Evolutionary conservation across 495 filamentous ascomycete genomes (phyloP).

Genomic region (Daldinia vernicosa): DNA sequence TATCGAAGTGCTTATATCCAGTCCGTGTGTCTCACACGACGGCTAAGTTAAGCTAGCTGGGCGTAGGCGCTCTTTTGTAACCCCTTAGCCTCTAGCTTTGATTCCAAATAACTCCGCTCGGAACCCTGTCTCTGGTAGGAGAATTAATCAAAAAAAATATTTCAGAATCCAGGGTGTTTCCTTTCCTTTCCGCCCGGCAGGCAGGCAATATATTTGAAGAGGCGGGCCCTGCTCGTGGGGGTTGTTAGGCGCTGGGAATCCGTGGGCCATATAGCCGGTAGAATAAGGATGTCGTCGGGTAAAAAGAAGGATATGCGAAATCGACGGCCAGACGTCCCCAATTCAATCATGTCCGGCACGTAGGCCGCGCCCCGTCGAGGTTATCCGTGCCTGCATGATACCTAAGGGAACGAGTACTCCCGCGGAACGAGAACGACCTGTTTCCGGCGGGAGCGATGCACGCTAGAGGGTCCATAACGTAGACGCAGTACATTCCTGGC

Average conservation of each 20-base stretch:
- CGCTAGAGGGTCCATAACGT: slow-evolving; percentile 26
- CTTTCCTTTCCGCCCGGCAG: slow-evolving; percentile 19
- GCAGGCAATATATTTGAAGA: slow-evolving; percentile 35
- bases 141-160: slow-evolving; percentile 32
- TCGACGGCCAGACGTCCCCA: slow-evolving; percentile 18
- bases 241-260: background rate
- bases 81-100: slow-evolving; percentile 2
- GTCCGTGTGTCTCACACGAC: slow-evolving; percentile 19
- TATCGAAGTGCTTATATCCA: background rate
- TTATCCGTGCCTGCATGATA: slow-evolving; percentile 25
- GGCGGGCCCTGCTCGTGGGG: slow-evolving; percentile 28
- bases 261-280: slow-evolving; percentile 34
- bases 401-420: slow-evolving; percentile 13
- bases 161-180: slow-evolving; percentile 8
- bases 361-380: slow-evolving; percentile 6
- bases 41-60: slow-evolving; percentile 24
- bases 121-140: slow-evolving; percentile 21
- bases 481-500: slow-evolving; percentile 29
- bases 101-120: slow-evolving; percentile 36
- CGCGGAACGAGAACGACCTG: slow-evolving; percentile 35
- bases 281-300: slow-evolving; percentile 27
- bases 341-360: slow-evolving; percentile 25
- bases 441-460: slow-evolving; percentile 38
- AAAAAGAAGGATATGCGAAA: slow-evolving; percentile 24
- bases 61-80: slow-evolving; percentile 29